Percentiles rank a stretch among this genome's conserved stretches.
These are phyloP conservation scores for Acacia acuminata DNA, from an alignment of 306 rosid species.

Conservation along the genomic window DNA sequence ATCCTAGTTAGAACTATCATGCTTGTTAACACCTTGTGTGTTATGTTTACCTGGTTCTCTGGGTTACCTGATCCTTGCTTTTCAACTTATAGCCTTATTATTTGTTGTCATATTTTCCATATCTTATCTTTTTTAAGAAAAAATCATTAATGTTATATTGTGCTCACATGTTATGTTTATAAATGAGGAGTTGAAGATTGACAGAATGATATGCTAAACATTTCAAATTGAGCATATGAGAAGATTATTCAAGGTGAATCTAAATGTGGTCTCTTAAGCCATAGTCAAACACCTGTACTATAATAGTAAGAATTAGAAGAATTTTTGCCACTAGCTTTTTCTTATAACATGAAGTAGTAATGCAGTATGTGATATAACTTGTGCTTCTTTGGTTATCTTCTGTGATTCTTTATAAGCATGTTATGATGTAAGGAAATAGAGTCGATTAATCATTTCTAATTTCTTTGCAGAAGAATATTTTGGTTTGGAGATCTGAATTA, in stretches of 20 bases:
- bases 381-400: constrained; percentile 15
- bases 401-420: not conserved
- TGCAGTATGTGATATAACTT: not conserved
- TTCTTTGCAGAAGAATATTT: constrained; percentile 70
- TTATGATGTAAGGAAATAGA: not conserved
- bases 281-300: not conserved
- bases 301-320: not conserved
- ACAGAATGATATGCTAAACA: constrained; percentile 4
- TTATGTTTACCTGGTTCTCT: not conserved
- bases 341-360: constrained; percentile 3
- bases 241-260: constrained; percentile 13
- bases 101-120: constrained; percentile 16
- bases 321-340: not conserved
- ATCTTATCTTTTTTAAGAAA: not conserved
- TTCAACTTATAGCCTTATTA: constrained; percentile 15
- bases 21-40: constrained; percentile 1
- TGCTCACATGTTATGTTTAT: constrained; percentile 13
- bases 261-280: not conserved
- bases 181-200: not conserved
- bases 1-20: not conserved
- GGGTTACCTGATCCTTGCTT: constrained; percentile 5
- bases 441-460: constrained; percentile 18
- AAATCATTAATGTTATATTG: not conserved
- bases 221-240: not conserved
- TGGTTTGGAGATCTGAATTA: constrained; percentile 97